Conservation (phyloP, 1,284 basidiomycete species). For the Ceratorhiza oryzae-sativae region DNA sequence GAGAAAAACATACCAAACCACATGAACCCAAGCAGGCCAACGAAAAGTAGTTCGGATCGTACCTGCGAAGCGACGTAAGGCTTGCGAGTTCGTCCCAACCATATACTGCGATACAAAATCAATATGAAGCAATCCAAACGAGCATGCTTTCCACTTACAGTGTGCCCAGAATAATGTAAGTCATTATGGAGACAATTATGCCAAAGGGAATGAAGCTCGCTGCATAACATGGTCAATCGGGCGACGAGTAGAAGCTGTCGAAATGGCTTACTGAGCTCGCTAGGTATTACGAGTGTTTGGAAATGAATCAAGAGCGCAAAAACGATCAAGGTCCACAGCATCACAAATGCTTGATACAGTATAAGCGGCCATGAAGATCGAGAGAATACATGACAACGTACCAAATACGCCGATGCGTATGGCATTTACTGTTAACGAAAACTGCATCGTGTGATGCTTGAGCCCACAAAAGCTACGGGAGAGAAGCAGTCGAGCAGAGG, state of each 20-base stretch:
- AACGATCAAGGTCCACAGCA: conserved; percentile 43
- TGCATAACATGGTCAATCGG: conserved; percentile 48
- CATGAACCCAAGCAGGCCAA: conserved; percentile 74
- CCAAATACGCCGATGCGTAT: conserved; percentile 24
- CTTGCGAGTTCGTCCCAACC: conserved; percentile 35
- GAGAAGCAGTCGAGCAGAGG: conserved; percentile 17
- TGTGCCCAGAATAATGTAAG: conserved; percentile 67
- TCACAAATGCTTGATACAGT: conserved; percentile 36
- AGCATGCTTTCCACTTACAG: conserved; percentile 59
- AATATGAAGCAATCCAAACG: background rate
- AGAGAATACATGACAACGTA: background rate
- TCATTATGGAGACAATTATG: conserved; percentile 74
- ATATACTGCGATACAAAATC: conserved; percentile 29
- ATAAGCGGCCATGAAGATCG: background rate
- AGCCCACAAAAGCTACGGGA: conserved; percentile 26
- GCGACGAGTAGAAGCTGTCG: conserved; percentile 4
- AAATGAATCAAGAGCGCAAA: conserved; percentile 41
- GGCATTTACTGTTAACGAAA: conserved; percentile 38
- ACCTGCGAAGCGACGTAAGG: conserved; percentile 54
- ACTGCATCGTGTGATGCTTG: conserved; percentile 16
- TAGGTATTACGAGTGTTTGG: conserved; percentile 39
- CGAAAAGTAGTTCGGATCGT: conserved; percentile 71
- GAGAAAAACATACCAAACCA: conserved; percentile 69
- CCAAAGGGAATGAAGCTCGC: conserved; percentile 85
- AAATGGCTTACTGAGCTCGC: conserved; percentile 28